Base-by-base conservation (phyloP, 257 asterid genomes). In the Solanum neorickii region DNA sequence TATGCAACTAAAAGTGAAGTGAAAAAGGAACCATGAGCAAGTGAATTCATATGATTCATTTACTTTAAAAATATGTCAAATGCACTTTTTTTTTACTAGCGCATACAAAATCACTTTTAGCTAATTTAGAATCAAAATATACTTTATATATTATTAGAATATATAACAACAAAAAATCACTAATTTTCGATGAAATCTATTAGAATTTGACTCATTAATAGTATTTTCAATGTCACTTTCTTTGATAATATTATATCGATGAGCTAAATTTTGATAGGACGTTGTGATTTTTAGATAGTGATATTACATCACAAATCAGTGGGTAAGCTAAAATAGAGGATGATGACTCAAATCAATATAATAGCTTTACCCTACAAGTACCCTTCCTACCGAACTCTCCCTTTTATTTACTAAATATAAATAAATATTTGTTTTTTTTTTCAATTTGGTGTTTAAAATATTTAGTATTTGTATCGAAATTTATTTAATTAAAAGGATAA, bases 351-450 rank as follows among this genome's bases (percentile, higher is more conserved):
- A 82, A 60, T 41, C 25, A 52, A 84, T 69, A 84, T 52, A 74
- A 77, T 77, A 82, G 69, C 56, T 85, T 85, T 87, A 75, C 35
- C 90, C 92, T 89, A 92, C 93, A 59, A 41, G 92, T 85, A 72
- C 88, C 94, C 93, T 78, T 65, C 93, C 94, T 39, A 91, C 94
- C 92, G 84, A 72, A 66, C 89, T 86, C 35, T 80, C 31, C 73
- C 86, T 20, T 52, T 52, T 87, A 59, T 29, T 37, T 37, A 37
- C 39, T 37, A 37, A 37, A 37, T 37, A 37, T 37, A 37, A 37
- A 37, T 82, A 82, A 56, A 25, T 15, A 31, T 9, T 60, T 23
- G 29, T 4, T 10, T 23, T 23, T 60, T 21, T 4, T 15, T 16
- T 6, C 3, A 2, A 60, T 21, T 60, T 2, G 1, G 3, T 18